Base-by-base conservation (phyloP, 768 basidiomycete species). In the Hypholoma fasciculare region DNA sequence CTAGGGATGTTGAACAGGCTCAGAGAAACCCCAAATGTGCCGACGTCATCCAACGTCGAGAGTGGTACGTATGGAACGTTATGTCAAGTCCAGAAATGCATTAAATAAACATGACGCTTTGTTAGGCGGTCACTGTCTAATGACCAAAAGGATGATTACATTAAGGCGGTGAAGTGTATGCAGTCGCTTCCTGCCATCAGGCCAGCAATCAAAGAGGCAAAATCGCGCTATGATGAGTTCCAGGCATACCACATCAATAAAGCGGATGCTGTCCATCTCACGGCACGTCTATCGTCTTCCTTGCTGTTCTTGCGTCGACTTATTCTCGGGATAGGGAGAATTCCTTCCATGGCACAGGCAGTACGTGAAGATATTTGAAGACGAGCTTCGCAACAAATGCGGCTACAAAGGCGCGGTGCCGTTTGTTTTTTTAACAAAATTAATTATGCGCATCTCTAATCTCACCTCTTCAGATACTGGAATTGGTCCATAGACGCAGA, bases 161-260 rank as follows among this genome's bases (percentile, higher is more conserved):
- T 74, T 36, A 23, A 61, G 8, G 75, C 72, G 0, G 69, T 73
- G 3, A 64, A 66, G 47, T 78, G 76, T 44, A 59, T 76, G 1
- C 75, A 76, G 52, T 54, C 62, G 0, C 63, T 61, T 2, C 74
- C 72, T 1, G 66, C 72, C 7, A 59, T 48, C 4, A 64, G 68
- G n/a, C 54, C 65, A 5, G 42, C 54, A 9, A 56, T 67, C 30
- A 48, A 47, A 2, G 65, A 61, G 1, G 68, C 69, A 9, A 65
- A 64, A 40, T 72, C 73, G 12, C 72, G 75, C 11, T 77, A 71
- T 58, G 77, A 79, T 55, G 76, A 78, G 49, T 74, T 79, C 47
- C 72, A 74, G 56, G 74, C 71, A 0, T 42, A 68, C 14, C 78
- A 78, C 51, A 71, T 77, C 27, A 56, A 58, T 3, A 42, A 69